phyloP scores from a whole-genome alignment of 2,329 filamentous ascomycete species.

The Fusarium sororula region DNA sequence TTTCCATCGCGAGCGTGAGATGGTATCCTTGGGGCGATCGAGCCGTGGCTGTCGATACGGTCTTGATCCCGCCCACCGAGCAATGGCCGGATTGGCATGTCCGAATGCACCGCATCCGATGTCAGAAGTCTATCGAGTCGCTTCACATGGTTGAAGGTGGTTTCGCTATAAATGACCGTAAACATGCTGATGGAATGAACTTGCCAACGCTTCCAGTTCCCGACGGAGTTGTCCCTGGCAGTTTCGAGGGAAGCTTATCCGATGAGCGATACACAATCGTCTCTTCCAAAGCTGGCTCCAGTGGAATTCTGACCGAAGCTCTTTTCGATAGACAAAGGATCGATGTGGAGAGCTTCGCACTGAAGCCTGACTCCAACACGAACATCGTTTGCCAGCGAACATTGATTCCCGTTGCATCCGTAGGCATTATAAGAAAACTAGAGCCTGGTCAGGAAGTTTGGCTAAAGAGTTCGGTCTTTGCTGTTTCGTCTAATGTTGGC shows the following conservation, averaged over 20 bases:
- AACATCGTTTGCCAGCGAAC: slow-evolving; percentile 26
- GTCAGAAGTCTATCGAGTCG: not conserved
- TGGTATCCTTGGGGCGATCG: slow-evolving; percentile 44
- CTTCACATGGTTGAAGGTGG: slow-evolving; percentile 29
- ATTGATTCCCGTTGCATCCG: slow-evolving; percentile 16
- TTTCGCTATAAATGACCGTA: slow-evolving; percentile 27
- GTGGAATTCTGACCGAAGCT: slow-evolving; percentile 4
- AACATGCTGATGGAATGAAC: slow-evolving; percentile 9
- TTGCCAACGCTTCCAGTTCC: not conserved
- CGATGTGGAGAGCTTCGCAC: not conserved
- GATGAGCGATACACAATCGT: slow-evolving; percentile 1
- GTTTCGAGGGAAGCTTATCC: not conserved
- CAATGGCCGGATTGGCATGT: slow-evolving; percentile 49
- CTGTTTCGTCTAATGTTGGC: not conserved
- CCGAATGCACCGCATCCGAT: slow-evolving; percentile 35
- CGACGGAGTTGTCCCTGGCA: not conserved
- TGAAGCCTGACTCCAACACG: slow-evolving; percentile 36
- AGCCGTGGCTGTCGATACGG: slow-evolving; percentile 39
- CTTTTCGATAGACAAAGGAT: accelerated
- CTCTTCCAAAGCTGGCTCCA: slow-evolving; percentile 2
- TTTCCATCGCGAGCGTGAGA: slow-evolving; percentile 3
- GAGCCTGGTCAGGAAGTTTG: not conserved
- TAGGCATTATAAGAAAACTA: not conserved
- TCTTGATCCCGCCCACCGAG: slow-evolving; percentile 42
- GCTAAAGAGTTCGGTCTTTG: slow-evolving; percentile 12